Percentiles rank a stretch among this genome's conserved stretches.
These are phyloP conservation scores for Ampelocalamus luodianensis DNA, from an alignment of 176 grass and related monocot genomes.

Conservation along the genomic window DNA sequence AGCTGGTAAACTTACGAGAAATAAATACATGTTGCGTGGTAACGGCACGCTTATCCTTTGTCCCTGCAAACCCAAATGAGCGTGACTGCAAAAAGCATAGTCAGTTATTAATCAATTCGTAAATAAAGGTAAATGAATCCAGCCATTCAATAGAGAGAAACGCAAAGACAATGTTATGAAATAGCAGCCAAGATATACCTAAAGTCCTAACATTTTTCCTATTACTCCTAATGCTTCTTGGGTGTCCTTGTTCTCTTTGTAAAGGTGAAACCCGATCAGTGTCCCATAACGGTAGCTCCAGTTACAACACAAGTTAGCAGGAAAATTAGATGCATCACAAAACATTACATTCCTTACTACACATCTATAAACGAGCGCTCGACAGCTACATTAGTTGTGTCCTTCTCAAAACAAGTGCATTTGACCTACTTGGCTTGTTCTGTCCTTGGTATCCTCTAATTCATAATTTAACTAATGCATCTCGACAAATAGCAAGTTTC, in stretches of 20 bases:
- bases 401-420: neutral
- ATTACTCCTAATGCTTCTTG: too few relatives aligned
- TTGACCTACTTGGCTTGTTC: too few relatives aligned
- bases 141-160: too few relatives aligned
- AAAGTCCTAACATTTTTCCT: too few relatives aligned
- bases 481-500: too few relatives aligned
- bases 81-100: slow-evolving; percentile 63
- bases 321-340: neutral
- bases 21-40: slow-evolving; percentile 80
- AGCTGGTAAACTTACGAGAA: neutral
- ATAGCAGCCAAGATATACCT: too few relatives aligned
- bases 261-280: slow-evolving; percentile 81
- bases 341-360: neutral
- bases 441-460: too few relatives aligned
- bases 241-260: too few relatives aligned
- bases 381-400: neutral
- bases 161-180: neutral
- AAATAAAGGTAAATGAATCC: slow-evolving; percentile 1
- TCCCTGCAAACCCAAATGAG: slow-evolving; percentile 93
- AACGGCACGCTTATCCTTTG: slow-evolving; percentile 92
- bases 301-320: slow-evolving; percentile 26
- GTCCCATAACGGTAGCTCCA: slow-evolving; percentile 25
- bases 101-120: slow-evolving; percentile 40
- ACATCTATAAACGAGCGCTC: neutral
- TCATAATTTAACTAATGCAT: slow-evolving; percentile 46